phyloP scores from a whole-genome alignment of 768 basidiomycete genomes.

The Boletus reticuloceps region DNA sequence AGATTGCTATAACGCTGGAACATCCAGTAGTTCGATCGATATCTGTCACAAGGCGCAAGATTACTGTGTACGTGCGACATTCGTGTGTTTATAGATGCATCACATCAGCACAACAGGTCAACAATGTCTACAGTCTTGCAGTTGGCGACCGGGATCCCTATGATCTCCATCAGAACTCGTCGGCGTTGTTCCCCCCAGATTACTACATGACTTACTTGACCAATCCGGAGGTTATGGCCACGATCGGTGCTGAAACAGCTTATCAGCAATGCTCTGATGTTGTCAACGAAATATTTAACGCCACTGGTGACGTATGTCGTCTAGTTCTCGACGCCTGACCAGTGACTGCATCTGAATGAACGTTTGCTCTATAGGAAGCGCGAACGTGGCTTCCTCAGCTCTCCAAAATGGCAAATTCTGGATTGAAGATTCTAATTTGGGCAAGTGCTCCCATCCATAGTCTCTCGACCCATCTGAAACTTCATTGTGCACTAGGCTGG shows the following conservation, averaged over 20 bases:
- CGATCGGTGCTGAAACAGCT: constrained; percentile 50
- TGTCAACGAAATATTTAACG: constrained; percentile 41
- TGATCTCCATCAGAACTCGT: constrained; percentile 56
- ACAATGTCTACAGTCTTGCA: constrained; percentile 50
- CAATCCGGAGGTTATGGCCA: constrained; percentile 32
- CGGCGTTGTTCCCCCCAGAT: constrained; percentile 53
- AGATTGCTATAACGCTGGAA: constrained; percentile 57
- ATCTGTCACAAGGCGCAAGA: constrained; percentile 52
- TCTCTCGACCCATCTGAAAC: background rate
- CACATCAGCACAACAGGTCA: constrained; percentile 28
- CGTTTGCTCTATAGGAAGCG: constrained; percentile 24
- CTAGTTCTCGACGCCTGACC: background rate
- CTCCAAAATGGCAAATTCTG: constrained; percentile 33
- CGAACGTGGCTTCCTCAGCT: constrained; percentile 38
- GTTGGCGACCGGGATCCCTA: constrained; percentile 52
- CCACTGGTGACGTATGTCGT: constrained; percentile 54
- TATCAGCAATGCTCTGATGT: constrained; percentile 51
- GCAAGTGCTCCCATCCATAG: constrained; percentile 15
- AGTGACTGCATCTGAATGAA: background rate
- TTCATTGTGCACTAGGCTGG: constrained; percentile 18
- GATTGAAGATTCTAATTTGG: constrained; percentile 41
- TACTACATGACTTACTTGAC: constrained; percentile 50
- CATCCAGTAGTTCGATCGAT: constrained; percentile 39
- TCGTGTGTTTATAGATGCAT: background rate
- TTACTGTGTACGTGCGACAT: constrained; percentile 48